Conservation (phyloP, 1,139 yeast species). For the Blastobotrys apis region DNA sequence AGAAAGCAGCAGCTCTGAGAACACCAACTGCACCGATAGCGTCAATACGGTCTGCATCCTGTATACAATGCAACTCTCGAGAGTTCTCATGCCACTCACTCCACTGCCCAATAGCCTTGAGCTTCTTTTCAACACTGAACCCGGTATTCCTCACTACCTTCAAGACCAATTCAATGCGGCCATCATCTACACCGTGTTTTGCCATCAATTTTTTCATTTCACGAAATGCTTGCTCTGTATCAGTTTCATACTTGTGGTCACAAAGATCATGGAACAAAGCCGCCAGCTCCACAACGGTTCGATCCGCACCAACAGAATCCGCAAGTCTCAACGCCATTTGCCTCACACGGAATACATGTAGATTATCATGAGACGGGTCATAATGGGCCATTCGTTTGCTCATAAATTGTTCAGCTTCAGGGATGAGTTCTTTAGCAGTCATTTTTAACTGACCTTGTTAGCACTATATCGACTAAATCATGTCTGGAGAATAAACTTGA, state of each 20-base stretch:
- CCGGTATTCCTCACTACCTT: conserved; percentile 31
- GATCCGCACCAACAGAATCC: conserved; percentile 22
- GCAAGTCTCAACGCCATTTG: conserved; percentile 30
- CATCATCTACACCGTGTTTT: conserved; percentile 20
- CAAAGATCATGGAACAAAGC: conserved; percentile 38
- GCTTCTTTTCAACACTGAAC: conserved; percentile 31
- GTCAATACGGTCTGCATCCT: conserved; percentile 40
- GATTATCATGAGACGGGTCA: conserved; percentile 35
- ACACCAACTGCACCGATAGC: conserved; percentile 40
- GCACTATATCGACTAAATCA: too few relatives aligned
- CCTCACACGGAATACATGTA: conserved; percentile 34
- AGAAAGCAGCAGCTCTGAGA: conserved; percentile 35
- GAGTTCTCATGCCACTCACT: conserved; percentile 30
- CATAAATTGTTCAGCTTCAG: conserved; percentile 22
- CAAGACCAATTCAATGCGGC: conserved; percentile 25
- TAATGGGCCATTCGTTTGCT: conserved; percentile 27
- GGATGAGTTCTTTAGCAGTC: background rate
- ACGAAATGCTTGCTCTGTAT: conserved; percentile 16
- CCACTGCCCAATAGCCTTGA: conserved; percentile 28
- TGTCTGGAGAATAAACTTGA: too few relatives aligned
- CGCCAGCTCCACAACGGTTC: conserved; percentile 34
- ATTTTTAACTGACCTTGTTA: too few relatives aligned
- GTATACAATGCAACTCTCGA: conserved; percentile 35
- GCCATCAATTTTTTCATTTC: conserved; percentile 1
- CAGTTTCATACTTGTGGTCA: conserved; percentile 35